Conservation (phyloP, 768 basidiomycete species). For the Baorangia bicolor region DNA sequence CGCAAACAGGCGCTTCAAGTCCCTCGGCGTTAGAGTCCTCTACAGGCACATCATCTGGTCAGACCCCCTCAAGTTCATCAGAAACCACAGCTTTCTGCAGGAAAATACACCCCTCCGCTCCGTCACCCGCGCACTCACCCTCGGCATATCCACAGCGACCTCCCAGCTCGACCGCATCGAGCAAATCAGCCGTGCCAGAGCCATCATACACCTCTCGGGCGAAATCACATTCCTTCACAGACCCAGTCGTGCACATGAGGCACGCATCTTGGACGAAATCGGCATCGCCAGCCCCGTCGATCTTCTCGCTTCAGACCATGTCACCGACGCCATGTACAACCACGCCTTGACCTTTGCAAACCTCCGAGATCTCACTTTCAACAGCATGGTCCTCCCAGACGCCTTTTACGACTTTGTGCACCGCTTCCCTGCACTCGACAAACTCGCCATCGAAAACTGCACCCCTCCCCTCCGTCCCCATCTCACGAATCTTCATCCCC, state of each 20-base stretch:
- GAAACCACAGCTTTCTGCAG: constrained; percentile 20
- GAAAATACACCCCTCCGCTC: constrained; percentile 5
- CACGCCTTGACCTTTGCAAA: constrained; percentile 29
- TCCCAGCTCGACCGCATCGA: constrained; percentile 25
- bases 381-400: constrained; percentile 37
- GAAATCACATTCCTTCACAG: constrained; percentile 16
- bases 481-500: constrained; percentile 25
- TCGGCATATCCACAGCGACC: constrained; percentile 26
- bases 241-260: constrained; percentile 22
- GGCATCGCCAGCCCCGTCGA: constrained; percentile 20
- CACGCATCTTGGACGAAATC: constrained; percentile 25
- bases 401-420: constrained; percentile 37
- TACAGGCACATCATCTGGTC: constrained; percentile 38
- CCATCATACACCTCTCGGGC: constrained; percentile 19
- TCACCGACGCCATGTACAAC: constrained; percentile 22
- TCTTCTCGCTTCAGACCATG: constrained; percentile 18
- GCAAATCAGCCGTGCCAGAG: constrained; percentile 29
- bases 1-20: constrained; percentile 32
- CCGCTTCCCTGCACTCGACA: constrained; percentile 36
- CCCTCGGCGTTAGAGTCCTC: constrained; percentile 29
- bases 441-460: constrained; percentile 44
- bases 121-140: constrained; percentile 23
- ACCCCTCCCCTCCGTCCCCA: constrained; percentile 23
- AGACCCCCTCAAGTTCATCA: constrained; percentile 27
- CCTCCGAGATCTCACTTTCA: constrained; percentile 39